Conservation (phyloP, 2,329 filamentous ascomycete species). For the Zymoseptoria passerinii region DNA sequence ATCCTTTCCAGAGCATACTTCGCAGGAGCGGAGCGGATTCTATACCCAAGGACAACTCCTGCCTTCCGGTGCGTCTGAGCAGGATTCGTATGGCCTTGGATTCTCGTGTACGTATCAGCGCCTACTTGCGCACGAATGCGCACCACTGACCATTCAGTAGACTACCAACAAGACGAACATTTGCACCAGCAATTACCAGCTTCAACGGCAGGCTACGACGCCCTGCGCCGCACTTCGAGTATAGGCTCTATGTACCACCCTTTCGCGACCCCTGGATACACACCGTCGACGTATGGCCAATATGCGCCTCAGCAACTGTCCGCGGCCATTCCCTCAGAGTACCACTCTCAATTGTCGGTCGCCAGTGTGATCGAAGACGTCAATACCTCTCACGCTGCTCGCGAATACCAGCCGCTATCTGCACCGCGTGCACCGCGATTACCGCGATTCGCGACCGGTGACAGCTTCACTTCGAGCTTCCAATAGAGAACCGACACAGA, state of each 20-base stretch:
- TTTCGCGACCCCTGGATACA: neutral
- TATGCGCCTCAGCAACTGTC: neutral
- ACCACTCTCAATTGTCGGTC: neutral
- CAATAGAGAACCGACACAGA: neutral
- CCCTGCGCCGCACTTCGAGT: neutral
- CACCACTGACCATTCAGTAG: constrained; percentile 7
- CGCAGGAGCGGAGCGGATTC: constrained; percentile 1
- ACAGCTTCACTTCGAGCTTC: neutral
- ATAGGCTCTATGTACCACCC: neutral
- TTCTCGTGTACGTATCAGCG: constrained; percentile 25
- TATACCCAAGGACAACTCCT: constrained; percentile 5
- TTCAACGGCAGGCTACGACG: neutral
- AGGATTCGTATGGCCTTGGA: constrained; percentile 25
- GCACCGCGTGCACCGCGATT: neutral
- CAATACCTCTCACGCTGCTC: neutral
- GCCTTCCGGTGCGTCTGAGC: constrained; percentile 8
- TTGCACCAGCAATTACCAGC: constrained; percentile 4
- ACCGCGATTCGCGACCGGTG: neutral
- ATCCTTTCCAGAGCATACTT: constrained; percentile 22
- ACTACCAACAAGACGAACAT: constrained; percentile 14
- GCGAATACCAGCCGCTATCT: neutral
- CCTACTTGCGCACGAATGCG: neutral
- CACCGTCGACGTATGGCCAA: neutral
- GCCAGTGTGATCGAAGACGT: neutral
- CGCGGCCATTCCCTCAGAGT: neutral